phyloP scores from a whole-genome alignment of 1,139 yeast species.

The Arxiozyma bovina region DNA sequence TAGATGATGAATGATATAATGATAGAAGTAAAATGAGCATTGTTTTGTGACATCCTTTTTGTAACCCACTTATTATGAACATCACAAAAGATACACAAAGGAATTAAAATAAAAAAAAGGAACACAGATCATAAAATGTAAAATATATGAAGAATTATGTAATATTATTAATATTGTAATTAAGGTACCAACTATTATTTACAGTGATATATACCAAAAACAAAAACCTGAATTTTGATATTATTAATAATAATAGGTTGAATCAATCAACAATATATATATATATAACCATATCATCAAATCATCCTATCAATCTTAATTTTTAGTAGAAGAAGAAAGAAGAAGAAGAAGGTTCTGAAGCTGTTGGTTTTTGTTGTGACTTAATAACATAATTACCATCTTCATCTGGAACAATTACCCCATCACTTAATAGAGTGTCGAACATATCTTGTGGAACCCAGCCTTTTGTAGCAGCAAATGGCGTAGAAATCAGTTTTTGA shows the following conservation, averaged over 20 bases:
- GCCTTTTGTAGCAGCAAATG: constrained; percentile 86
- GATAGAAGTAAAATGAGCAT: background rate
- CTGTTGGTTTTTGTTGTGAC: background rate
- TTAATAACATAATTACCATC: constrained; percentile 37
- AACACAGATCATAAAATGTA: no score
- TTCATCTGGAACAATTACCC: constrained; percentile 44
- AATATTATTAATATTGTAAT: no score
- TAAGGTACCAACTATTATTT: background rate
- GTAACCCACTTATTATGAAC: no score
- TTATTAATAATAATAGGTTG: no score
- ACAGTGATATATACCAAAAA: background rate
- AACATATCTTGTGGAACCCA: constrained; percentile 96
- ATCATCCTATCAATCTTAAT: no score
- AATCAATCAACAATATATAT: background rate
- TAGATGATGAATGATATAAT: no score
- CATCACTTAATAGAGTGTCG: constrained; percentile 56
- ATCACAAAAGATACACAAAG: no score
- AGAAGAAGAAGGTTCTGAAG: background rate
- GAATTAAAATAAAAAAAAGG: no score
- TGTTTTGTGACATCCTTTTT: background rate
- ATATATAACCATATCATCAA: no score
- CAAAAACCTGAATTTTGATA: no score
- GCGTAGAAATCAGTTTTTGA: constrained; percentile 55
- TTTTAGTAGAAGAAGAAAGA: background rate
- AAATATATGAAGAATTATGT: background rate